Evolutionary conservation across 371 early-diverging fungal species (phyloP).

Genomic region (Circinella umbellata): DNA sequence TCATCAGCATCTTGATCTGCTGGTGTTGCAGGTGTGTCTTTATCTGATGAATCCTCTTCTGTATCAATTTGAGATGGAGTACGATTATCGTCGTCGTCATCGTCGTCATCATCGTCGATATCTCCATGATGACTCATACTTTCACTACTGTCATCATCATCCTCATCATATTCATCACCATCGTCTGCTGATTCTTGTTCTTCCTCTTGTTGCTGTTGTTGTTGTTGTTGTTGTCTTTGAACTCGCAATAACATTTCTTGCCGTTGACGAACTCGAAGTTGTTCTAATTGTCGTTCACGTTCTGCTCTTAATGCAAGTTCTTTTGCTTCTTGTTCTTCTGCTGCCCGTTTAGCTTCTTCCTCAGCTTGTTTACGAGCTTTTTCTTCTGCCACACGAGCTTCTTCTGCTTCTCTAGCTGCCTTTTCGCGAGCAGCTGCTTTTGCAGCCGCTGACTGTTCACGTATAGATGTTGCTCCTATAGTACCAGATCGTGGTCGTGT

Average conservation of each 20-base stretch:
- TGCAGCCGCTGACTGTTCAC: conserved; percentile 4
- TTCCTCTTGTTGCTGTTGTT: conserved; percentile 20
- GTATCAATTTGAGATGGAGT: conserved; percentile 17
- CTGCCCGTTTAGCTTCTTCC: conserved; percentile 16
- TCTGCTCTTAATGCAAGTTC: conserved; percentile 20
- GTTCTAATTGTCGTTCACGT: conserved; percentile 31
- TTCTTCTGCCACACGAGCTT: conserved; percentile 12
- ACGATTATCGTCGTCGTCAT: conserved; percentile 19
- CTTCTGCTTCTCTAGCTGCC: conserved; percentile 11
- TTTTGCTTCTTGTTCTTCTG: conserved; percentile 6
- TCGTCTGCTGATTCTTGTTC: conserved; percentile 11
- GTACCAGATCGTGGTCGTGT: conserved; percentile 16
- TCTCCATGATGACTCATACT: conserved; percentile 5
- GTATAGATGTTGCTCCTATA: conserved; percentile 1
- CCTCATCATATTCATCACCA: background rate
- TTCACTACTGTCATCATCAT: conserved; percentile 2
- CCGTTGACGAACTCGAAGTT: conserved; percentile 27
- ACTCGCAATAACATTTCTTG: conserved; percentile 15
- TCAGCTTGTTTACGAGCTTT: conserved; percentile 5
- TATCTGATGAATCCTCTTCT: conserved; percentile 18
- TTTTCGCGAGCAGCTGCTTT: conserved; percentile 9
- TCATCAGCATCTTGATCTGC: conserved; percentile 27
- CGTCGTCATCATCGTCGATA: conserved; percentile 20
- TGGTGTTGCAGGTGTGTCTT: conserved; percentile 24
- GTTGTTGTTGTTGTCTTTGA: conserved; percentile 16